Base-by-base conservation (phyloP, 1,139 yeast genomes). In the Debaryomycetaceae sp. region DNA sequence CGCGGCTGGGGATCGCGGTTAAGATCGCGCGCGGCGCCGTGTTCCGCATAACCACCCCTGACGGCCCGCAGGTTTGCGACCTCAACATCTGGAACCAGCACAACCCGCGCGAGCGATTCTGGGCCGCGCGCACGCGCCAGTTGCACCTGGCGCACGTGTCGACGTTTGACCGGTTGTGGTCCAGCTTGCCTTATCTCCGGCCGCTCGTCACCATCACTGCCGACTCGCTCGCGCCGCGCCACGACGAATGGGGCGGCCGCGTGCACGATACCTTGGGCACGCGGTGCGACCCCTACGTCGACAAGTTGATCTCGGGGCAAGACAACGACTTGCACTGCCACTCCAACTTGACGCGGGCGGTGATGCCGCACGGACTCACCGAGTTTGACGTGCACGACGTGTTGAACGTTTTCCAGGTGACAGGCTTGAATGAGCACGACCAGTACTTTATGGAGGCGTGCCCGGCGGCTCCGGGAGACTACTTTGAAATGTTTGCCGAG, bases 11-110 rank as follows among this genome's bases (percentile, higher is more conserved):
- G 3, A 60, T 71, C 33, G 79, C 83, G 0, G 73, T 80, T 57
- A 71, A 69, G 39, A 75, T 78, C 10, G 78, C 81, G 9, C 76
- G 77, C 15, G 75, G 73, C 11, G 61, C 71, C 18, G 66, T 78
- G 17, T 75, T 79, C 40, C 58, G 84, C 22, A 59, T 78, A 32
- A 72, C 75, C 4, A 74, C 83, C 0, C 80, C 83, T 2, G 77
- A 78, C 41, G 84, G 84, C 2, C 81, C 84, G 2, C 84, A 78
- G 48, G 84, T 78, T 4, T 78, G 83, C 44, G 84, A 78, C 45
- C 65, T 78, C 51, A 78, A 78, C 52, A 68, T 76, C 30, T 78
- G 83, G 84, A 73, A 69, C 45, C 57, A 58, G 25, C 64, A 72
- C 42, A 75, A 77, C 46, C 82, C 79, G 12, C 57, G 82, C 37